Conservation (phyloP, 2,329 filamentous ascomycete genomes). For the Aspergillus texensis region DNA sequence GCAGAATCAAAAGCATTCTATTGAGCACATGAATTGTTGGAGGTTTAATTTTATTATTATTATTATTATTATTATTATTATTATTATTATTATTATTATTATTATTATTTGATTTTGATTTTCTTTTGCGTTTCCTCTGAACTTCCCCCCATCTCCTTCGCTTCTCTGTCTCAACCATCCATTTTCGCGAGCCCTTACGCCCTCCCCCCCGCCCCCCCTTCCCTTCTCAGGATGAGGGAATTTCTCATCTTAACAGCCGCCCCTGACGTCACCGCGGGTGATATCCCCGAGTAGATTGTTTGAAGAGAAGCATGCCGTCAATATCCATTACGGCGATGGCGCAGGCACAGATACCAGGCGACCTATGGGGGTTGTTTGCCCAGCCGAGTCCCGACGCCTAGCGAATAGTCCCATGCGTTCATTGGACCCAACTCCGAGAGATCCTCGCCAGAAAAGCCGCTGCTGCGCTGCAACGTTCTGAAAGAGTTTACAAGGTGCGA, state of each 20-base stretch:
- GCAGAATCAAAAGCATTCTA: neutral
- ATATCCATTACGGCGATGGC: neutral
- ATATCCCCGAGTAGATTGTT: neutral
- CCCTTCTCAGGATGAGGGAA: neutral
- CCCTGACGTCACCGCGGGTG: slow-evolving; percentile 1
- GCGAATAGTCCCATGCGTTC: neutral
- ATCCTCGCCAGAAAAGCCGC: neutral
- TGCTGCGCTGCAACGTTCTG: neutral
- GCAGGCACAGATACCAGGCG: slow-evolving; percentile 1
- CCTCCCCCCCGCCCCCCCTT: neutral
- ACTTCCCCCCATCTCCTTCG: neutral
- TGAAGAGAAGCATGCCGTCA: neutral
- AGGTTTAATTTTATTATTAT: neutral
- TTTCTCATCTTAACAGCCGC: neutral
- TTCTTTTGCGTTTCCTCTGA: neutral
- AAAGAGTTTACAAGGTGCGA: neutral
- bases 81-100: neutral
- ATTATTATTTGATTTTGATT: neutral
- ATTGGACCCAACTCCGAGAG: neutral
- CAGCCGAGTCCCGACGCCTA: slow-evolving; percentile 1
- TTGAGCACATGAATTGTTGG: neutral
- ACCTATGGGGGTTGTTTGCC: neutral
- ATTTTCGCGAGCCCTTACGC: neutral
- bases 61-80: neutral
- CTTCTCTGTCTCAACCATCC: neutral